These are phyloP conservation scores for Eimeria mitis DNA, from an alignment of 169 alveolate species.

Conservation along the genomic window DNA sequence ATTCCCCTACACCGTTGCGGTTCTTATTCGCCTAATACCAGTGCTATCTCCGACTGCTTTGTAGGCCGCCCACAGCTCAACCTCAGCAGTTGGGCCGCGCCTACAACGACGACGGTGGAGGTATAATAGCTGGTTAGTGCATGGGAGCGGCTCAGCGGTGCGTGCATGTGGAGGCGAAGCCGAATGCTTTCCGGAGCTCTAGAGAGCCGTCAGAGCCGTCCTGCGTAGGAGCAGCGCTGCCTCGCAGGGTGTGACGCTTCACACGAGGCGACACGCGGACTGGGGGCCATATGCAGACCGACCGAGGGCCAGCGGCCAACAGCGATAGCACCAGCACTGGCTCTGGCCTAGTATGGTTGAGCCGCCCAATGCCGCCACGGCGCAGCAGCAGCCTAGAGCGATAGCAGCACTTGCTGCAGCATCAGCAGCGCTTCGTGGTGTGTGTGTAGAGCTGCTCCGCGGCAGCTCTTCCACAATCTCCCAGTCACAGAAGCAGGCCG, in stretches of 20 bases:
- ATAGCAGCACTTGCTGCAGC: conserved; percentile 52
- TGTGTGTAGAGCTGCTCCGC: conserved; percentile 7
- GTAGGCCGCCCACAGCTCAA: not conserved
- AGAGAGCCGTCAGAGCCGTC: conserved; percentile 19
- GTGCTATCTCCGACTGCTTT: not conserved
- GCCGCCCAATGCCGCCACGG: conserved; percentile 33
- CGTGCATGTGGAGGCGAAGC: not conserved
- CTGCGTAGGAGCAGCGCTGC: conserved; percentile 58
- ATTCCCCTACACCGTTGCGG: not conserved
- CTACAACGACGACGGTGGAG: not conserved
- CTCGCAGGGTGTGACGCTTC: conserved; percentile 38
- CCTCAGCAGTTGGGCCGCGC: not conserved
- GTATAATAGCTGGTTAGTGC: not conserved
- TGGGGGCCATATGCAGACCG: conserved; percentile 23
- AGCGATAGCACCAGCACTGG: conserved; percentile 15
- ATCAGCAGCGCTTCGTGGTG: conserved; percentile 41
- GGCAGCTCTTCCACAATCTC: conserved; percentile 10
- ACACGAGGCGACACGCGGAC: conserved; percentile 28
- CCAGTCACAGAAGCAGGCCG: not conserved
- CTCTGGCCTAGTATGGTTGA: conserved; percentile 38
- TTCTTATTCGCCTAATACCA: not conserved
- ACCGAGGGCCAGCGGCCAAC: conserved; percentile 9
- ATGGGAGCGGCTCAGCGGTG: not conserved
- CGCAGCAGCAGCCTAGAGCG: conserved; percentile 35
- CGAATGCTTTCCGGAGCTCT: conserved; percentile 39